Evolutionary conservation across 2,329 filamentous ascomycete genomes (phyloP).

Genomic region (Clonostachys byssicola): DNA sequence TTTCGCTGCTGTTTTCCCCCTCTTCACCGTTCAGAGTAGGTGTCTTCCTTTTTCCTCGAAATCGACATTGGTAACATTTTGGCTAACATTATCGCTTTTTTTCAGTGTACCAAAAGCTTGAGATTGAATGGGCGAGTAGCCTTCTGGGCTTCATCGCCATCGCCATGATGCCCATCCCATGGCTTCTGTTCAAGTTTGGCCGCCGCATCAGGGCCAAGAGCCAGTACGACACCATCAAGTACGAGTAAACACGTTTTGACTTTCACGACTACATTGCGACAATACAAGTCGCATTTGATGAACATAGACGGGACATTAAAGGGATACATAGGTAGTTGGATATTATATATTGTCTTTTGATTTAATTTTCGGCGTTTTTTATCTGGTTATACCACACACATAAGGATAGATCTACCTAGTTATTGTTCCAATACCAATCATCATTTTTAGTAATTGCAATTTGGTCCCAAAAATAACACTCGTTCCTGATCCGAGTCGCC

Average conservation of each 20-base stretch:
- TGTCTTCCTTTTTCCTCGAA: background rate
- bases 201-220: constrained; percentile 30
- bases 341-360: no score
- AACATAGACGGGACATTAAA: no score
- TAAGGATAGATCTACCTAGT: no score
- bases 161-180: constrained; percentile 44
- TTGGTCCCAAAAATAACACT: no score
- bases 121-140: constrained; percentile 41
- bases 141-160: constrained; percentile 41
- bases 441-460: no score
- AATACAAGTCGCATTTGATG: no score
- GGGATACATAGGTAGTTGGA: no score
- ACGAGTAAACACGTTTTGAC: background rate
- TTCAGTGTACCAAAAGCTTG: constrained; percentile 35
- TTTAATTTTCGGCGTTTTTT: no score
- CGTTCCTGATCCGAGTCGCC: no score
- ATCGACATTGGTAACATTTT: background rate
- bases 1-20: constrained; percentile 52
- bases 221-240: constrained; percentile 4
- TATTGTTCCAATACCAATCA: no score
- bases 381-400: no score
- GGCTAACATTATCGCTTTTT: background rate
- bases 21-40: constrained; percentile 56
- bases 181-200: constrained; percentile 46
- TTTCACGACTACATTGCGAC: no score